Conservation (phyloP, 2,329 filamentous ascomycete species). For the Scytalidium lignicola region DNA sequence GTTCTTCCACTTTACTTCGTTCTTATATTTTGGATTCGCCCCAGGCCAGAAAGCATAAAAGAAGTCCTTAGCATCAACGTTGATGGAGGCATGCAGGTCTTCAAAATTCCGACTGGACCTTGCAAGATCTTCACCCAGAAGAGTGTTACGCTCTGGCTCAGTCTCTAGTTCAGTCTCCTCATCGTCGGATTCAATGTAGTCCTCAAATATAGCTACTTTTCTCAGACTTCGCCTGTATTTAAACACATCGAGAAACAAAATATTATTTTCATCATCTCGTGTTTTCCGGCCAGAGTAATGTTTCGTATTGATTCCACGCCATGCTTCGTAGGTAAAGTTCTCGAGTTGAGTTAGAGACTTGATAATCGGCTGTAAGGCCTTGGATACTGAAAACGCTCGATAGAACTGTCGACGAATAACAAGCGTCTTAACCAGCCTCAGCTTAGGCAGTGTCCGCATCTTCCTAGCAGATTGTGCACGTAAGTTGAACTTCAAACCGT, state of each 20-base stretch:
- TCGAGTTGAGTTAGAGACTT: not conserved
- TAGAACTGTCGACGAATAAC: constrained; percentile 1
- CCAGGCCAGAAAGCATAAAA: not conserved
- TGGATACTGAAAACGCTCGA: not conserved
- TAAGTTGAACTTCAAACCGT: not conserved
- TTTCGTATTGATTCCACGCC: not conserved
- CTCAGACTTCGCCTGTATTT: not conserved
- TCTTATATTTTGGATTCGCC: not conserved
- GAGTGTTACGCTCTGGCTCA: not conserved
- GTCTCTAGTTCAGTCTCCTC: too few species aligned
- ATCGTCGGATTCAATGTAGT: too few species aligned
- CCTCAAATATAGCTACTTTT: not conserved
- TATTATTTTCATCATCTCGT: not conserved
- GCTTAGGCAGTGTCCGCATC: not conserved
- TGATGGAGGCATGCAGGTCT: not conserved
- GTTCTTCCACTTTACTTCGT: not conserved
- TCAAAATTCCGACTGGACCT: not conserved
- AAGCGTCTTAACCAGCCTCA: not conserved
- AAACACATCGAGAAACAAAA: not conserved
- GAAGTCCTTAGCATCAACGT: constrained; percentile 1
- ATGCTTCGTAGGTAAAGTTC: not conserved
- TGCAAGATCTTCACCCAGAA: not conserved
- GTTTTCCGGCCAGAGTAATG: too few species aligned
- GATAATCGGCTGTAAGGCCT: not conserved
- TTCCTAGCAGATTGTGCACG: not conserved